phyloP scores from a whole-genome alignment of 768 basidiomycete species.

The Lanmaoa rubissima region DNA sequence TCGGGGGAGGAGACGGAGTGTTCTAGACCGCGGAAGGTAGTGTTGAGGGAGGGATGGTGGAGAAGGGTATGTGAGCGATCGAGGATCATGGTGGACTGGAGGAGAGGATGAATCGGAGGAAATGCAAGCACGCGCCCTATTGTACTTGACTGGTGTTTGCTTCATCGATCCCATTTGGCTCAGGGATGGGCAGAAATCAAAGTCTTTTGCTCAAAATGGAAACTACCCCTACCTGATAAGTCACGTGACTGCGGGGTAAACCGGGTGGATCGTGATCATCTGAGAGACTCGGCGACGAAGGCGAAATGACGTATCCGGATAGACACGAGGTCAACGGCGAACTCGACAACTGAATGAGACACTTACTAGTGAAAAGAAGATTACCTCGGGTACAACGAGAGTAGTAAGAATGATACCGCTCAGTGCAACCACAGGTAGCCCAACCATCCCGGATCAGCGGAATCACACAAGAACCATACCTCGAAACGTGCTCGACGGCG shows the following conservation, averaged over 20 bases:
- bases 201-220: slow-evolving; percentile 22
- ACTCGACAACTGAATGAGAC: slow-evolving; percentile 2
- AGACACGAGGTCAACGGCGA: slow-evolving; percentile 16
- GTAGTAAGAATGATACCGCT: too few species aligned
- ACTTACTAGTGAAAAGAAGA: background rate
- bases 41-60: slow-evolving; percentile 53
- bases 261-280: slow-evolving; percentile 3
- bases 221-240: slow-evolving; percentile 12
- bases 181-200: slow-evolving; percentile 18
- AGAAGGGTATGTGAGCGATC: slow-evolving; percentile 33
- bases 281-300: background rate
- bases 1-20: slow-evolving; percentile 59
- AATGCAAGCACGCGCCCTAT: background rate
- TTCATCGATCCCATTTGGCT: slow-evolving; percentile 25
- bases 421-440: background rate
- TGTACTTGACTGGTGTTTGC: slow-evolving; percentile 20
- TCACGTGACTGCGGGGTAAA: slow-evolving; percentile 27
- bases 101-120: background rate
- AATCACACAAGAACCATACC: slow-evolving; percentile 12
- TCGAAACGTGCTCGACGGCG: slow-evolving; percentile 7
- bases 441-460: slow-evolving; percentile 1
- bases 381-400: too few species aligned
- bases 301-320: slow-evolving; percentile 10
- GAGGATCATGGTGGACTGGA: slow-evolving; percentile 26
- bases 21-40: slow-evolving; percentile 64